Base-by-base conservation (phyloP, 1,284 basidiomycete species). In the Papiliotrema laurentii region DNA sequence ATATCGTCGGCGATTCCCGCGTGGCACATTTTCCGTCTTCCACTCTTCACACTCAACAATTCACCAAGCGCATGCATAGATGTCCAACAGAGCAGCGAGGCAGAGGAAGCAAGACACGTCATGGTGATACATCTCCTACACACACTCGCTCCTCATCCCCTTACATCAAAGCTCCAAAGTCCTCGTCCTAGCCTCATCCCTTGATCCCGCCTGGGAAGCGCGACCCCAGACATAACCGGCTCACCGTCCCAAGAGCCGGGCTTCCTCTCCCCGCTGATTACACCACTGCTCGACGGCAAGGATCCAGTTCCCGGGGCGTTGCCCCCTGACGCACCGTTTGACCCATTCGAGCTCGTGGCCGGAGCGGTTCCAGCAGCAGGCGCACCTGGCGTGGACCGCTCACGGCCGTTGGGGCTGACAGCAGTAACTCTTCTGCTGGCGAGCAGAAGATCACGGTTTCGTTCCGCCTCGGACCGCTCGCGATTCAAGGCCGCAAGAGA, bases 391-490 rank as follows among this genome's bases (percentile, higher is more conserved):
- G 46, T 42, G 14, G 46, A 47, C 21, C 46, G 6, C 22, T 47
- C 46, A 21, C 46, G 7, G 13, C 46, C 46, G 7, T 55, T 53
- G 2, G 68, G 64, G 16, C 63, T 61, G 14, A 63, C 53, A 21
- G 61, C 64, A 2, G 58, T 45, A 9, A 62, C 61, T 22, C 61
- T 49, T 10, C 63, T 48, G 24, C 54, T 58, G 18, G 58, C 58
- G n/a, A 69, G 44, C 5, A 69, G 47, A 4, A 65, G 49, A 45
- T 71, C 66, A 19, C 66, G 51, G 43, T 68, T 64, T 5, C 64
- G 53, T 33, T 68, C 66, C 3, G 62, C 59, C 45, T 68, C 66
- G 3, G 47, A 50, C 42, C 53, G 43, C 19, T 60, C 49, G 35
- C 60, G 16, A 10, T 28, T 14, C 33, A 47, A 18, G 31, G 27